Evolutionary conservation across 345 rosid species (phyloP), one percentile per base, ranked within the genome.

Genomic region (Gynandropsis gynandra): DNA sequence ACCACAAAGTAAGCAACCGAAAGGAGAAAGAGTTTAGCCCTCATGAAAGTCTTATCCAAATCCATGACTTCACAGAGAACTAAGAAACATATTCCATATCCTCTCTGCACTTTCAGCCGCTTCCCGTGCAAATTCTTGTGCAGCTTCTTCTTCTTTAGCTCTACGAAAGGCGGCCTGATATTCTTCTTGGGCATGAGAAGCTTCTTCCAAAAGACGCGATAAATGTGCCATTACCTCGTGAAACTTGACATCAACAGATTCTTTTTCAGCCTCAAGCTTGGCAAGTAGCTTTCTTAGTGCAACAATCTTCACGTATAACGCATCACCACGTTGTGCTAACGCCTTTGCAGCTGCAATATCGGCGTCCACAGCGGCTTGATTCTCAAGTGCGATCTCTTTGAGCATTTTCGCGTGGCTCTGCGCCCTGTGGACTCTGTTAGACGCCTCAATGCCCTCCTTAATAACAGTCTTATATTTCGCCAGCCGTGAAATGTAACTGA

Each of bases 31-130:
- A n/a, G n/a, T n/a, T n/a, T n/a, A n/a, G n/a, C n/a, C n/a, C n/a
- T n/a, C n/a, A n/a, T n/a, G n/a, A n/a, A n/a, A n/a, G n/a, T n/a
- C n/a, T n/a, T n/a, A n/a, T n/a, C n/a, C n/a, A n/a, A n/a, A n/a
- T n/a, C n/a, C n/a, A n/a, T n/a, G n/a, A 56, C 69, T 50, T 42
- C 51, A 64, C 56, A 64, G 69, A 56, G 53, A 50, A 56, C 39
- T 37, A 64, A 64, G 63, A 64, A 64, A 64, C 52, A 56, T 56
- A 50, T 41, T 35, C 69, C 69, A 64, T 2, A 64, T 57, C 17
- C 50, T 45, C 58, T 64, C 18, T 43, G 69, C 69, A 56, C 58
- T 64, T 20, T 57, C 10, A 0, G 37, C 57, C 0, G 69, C 69
- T 27, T 64, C 69, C 50, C 13, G 56, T 2, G 69, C 69, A 31